Evolutionary conservation across 768 basidiomycete genomes (phyloP).

Genomic region (Astraeus odoratus): DNA sequence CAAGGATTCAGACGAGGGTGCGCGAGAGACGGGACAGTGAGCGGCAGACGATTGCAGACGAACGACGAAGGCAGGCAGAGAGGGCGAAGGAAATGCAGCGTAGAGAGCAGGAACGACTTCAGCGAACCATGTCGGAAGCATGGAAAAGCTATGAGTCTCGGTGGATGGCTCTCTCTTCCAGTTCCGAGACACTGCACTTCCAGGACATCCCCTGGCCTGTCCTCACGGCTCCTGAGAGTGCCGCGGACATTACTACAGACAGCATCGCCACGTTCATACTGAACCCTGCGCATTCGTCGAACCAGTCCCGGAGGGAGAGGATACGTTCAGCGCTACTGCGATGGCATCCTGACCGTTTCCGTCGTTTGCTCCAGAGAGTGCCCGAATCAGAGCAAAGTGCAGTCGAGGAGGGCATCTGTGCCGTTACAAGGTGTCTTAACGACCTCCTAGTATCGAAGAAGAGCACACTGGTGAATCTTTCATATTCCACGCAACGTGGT

Average conservation of each 20-base stretch:
- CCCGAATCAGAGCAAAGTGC: slow-evolving; percentile 40
- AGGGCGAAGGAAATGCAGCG: slow-evolving; percentile 36
- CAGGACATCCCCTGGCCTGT: slow-evolving; percentile 68
- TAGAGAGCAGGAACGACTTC: slow-evolving; percentile 35
- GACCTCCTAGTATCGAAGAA: slow-evolving; percentile 45
- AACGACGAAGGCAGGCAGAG: slow-evolving; percentile 32
- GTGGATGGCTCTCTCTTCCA: slow-evolving; percentile 47
- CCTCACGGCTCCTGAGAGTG: slow-evolving; percentile 32
- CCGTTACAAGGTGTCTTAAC: slow-evolving; percentile 62
- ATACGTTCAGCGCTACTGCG: slow-evolving; percentile 60
- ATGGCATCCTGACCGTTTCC: slow-evolving; percentile 81
- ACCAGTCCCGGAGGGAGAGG: slow-evolving; percentile 55
- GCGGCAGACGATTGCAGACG: slow-evolving; percentile 39
- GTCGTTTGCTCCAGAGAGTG: slow-evolving; percentile 48
- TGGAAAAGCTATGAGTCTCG: slow-evolving; percentile 61
- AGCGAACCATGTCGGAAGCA: slow-evolving; percentile 43
- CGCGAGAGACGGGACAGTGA: slow-evolving; percentile 46
- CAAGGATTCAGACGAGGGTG: slow-evolving; percentile 46
- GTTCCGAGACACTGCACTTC: slow-evolving; percentile 49
- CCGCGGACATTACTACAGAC: slow-evolving; percentile 47
- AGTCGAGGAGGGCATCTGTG: slow-evolving; percentile 59
- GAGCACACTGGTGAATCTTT: no score
- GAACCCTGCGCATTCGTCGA: slow-evolving; percentile 55
- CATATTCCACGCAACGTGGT: no score
- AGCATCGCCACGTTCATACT: slow-evolving; percentile 56